Conservation (phyloP, 2,329 filamentous ascomycete species). For the Cladosporium phlei region DNA sequence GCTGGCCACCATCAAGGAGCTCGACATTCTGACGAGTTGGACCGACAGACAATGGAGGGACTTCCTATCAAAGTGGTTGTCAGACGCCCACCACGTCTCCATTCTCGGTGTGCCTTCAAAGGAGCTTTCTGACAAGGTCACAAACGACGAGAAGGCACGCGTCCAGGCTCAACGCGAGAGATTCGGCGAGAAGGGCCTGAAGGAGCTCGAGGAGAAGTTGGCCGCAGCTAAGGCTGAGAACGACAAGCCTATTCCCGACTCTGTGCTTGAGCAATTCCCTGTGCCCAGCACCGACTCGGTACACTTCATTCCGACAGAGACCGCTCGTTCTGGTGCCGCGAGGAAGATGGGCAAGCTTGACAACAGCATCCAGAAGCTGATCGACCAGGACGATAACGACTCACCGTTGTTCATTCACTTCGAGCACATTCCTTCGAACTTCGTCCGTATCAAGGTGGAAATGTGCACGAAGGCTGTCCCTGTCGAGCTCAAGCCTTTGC, state of each 20-base stretch:
- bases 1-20: constrained; percentile 43
- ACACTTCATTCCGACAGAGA: constrained; percentile 85
- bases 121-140: constrained; percentile 72
- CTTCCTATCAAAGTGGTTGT: constrained; percentile 79
- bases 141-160: constrained; percentile 72
- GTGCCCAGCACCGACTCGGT: constrained; percentile 87
- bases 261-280: constrained; percentile 73
- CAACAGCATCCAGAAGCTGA: constrained; percentile 67
- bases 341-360: constrained; percentile 62
- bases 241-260: constrained; percentile 75
- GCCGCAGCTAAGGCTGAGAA: constrained; percentile 84
- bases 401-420: constrained; percentile 86
- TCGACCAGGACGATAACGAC: constrained; percentile 63
- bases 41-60: constrained; percentile 75
- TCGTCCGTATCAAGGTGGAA: constrained; percentile 78
- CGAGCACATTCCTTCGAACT: constrained; percentile 88
- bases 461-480: constrained; percentile 74
- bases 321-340: constrained; percentile 76
- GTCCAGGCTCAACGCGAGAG: constrained; percentile 72
- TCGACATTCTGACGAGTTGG: constrained; percentile 72
- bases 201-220: constrained; percentile 67
- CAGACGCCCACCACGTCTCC: constrained; percentile 79
- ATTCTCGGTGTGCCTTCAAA: constrained; percentile 82
- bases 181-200: constrained; percentile 76
- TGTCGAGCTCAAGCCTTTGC: constrained; percentile 74